Evolutionary conservation across 257 asterid species (phyloP).

Genomic region (Solanum piurae): DNA sequence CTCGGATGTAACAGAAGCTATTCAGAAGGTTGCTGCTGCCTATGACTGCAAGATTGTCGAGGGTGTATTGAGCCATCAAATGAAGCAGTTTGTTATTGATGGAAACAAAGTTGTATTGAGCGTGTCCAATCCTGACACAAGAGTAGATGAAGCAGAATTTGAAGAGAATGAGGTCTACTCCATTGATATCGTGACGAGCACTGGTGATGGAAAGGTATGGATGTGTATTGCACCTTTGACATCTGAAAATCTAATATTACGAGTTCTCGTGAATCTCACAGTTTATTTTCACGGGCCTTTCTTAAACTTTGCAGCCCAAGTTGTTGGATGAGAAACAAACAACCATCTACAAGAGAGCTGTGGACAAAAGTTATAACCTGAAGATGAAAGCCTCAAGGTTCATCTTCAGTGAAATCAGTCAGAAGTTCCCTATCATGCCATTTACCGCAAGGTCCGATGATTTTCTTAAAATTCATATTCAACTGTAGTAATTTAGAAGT

Average conservation of each 20-base stretch:
- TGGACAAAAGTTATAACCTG: constrained; percentile 71
- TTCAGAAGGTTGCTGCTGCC: constrained; percentile 73
- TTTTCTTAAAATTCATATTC: neutral
- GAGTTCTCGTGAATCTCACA: neutral
- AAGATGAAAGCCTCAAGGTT: constrained; percentile 93
- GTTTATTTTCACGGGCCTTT: neutral
- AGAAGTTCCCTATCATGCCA: constrained; percentile 72
- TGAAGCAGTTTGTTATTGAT: constrained; percentile 90
- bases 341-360: constrained; percentile 87
- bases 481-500: neutral
- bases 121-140: constrained; percentile 62
- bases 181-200: constrained; percentile 76
- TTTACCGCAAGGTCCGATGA: constrained; percentile 46
- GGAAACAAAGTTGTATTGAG: constrained; percentile 81
- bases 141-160: constrained; percentile 91
- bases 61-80: constrained; percentile 89
- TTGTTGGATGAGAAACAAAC: constrained; percentile 92
- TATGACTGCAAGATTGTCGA: constrained; percentile 93
- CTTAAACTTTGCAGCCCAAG: constrained; percentile 33
- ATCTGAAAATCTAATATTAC: neutral
- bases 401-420: constrained; percentile 88
- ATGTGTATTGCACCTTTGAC: neutral
- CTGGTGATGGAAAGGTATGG: constrained; percentile 92
- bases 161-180: constrained; percentile 82
- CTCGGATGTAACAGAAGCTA: constrained; percentile 13